Evolutionary conservation across 2,329 filamentous ascomycete genomes (phyloP).

Genomic region (Fusarium nodosum): DNA sequence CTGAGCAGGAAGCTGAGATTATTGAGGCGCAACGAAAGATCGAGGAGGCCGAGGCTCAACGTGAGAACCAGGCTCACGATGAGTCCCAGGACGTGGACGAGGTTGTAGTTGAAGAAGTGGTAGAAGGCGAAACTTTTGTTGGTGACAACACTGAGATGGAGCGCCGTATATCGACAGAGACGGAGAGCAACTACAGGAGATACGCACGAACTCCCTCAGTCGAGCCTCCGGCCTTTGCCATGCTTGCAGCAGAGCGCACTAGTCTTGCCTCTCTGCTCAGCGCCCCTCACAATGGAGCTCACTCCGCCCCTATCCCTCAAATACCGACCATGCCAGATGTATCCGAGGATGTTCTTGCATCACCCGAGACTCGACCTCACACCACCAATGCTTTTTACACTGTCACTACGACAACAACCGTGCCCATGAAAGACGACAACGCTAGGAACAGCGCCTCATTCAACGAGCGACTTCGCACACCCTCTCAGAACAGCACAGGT

Average conservation of each 20-base stretch:
- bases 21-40: conserved; percentile 55
- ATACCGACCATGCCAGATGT: conserved; percentile 56
- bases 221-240: conserved; percentile 71
- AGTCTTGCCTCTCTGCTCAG: conserved; percentile 74
- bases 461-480: conserved; percentile 61
- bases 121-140: conserved; percentile 41
- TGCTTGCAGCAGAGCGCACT: conserved; percentile 66
- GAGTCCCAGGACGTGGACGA: conserved; percentile 30
- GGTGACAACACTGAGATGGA: conserved; percentile 42
- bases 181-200: conserved; percentile 54
- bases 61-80: conserved; percentile 5
- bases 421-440: conserved; percentile 65
- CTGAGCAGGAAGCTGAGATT: conserved; percentile 65
- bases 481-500: conserved; percentile 56
- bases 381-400: conserved; percentile 63
- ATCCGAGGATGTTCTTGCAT: conserved; percentile 35
- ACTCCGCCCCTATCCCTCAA: conserved; percentile 53
- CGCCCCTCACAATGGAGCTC: conserved; percentile 61
- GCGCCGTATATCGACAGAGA: conserved; percentile 53
- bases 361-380: conserved; percentile 57
- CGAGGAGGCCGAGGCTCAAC: conserved; percentile 38
- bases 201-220: conserved; percentile 73
- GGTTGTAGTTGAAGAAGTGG: conserved; percentile 28
- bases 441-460: conserved; percentile 57
- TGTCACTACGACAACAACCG: conserved; percentile 64